A percentile compares a stretch with the other conserved stretches of the same genome.
phyloP scores from a whole-genome alignment of 768 basidiomycete species.

The Megacollybia marginata region DNA sequence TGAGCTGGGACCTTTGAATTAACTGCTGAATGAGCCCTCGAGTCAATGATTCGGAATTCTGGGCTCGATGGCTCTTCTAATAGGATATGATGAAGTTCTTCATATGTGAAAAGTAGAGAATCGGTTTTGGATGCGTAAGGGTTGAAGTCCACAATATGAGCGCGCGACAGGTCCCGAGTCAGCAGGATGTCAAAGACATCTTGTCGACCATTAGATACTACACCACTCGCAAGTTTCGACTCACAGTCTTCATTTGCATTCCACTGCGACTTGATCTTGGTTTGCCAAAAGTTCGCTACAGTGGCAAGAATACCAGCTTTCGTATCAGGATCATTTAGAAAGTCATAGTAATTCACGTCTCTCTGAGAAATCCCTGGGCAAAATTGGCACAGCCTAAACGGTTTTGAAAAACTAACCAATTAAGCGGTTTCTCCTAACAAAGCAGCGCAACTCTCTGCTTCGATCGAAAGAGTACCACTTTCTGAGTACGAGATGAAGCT shows the following conservation, averaged over 20 bases:
- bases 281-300: constrained; percentile 60
- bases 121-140: constrained; percentile 86
- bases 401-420: constrained; percentile 46
- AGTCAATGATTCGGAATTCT: constrained; percentile 66
- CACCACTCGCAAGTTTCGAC: constrained; percentile 14
- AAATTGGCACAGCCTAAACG: neutral
- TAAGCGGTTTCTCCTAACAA: constrained; percentile 65
- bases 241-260: constrained; percentile 56
- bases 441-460: constrained; percentile 85
- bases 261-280: constrained; percentile 57
- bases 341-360: constrained; percentile 85
- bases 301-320: constrained; percentile 43
- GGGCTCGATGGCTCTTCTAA: constrained; percentile 4
- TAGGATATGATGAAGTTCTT: constrained; percentile 48
- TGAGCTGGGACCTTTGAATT: constrained; percentile 61
- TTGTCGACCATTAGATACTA: constrained; percentile 19
- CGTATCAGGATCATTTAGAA: constrained; percentile 58
- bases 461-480: constrained; percentile 87
- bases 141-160: constrained; percentile 87
- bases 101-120: constrained; percentile 76
- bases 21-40: constrained; percentile 62
- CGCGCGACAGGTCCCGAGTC: constrained; percentile 68
- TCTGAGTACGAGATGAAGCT: constrained; percentile 78
- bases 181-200: constrained; percentile 85
- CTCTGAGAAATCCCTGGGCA: constrained; percentile 74